These are phyloP conservation scores for Exophiala phaeomuriformis DNA, from an alignment of 2,329 filamentous ascomycete genomes.

Conservation along the genomic window DNA sequence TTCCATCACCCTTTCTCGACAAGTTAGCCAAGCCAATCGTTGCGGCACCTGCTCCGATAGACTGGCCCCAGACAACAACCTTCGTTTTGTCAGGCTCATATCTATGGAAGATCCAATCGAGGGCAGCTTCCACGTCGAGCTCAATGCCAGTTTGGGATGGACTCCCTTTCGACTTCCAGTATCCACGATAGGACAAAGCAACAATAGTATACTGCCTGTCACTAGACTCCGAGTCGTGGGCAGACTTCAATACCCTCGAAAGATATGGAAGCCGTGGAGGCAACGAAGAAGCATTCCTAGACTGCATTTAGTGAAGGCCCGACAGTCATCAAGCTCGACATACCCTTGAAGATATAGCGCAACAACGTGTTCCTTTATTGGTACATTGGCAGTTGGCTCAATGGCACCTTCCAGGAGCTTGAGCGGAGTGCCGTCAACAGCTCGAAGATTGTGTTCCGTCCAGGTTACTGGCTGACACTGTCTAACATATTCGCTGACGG, in stretches of 20 bases:
- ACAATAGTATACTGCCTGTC: constrained; percentile 34
- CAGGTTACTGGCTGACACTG: constrained; percentile 58
- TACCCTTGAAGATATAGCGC: constrained; percentile 47
- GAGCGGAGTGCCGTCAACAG: constrained; percentile 59
- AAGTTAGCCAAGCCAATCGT: constrained; percentile 34
- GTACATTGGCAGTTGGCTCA: no score
- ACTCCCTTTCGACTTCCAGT: constrained; percentile 65
- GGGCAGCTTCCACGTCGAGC: constrained; percentile 57
- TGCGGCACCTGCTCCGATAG: constrained; percentile 65
- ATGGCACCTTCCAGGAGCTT: constrained; percentile 49
- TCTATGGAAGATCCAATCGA: constrained; percentile 53
- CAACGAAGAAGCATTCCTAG: constrained; percentile 40
- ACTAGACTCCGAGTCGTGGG: constrained; percentile 10
- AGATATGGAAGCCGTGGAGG: constrained; percentile 43
- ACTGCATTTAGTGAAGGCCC: neutral
- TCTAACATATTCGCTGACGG: constrained; percentile 55
- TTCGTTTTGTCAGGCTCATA: constrained; percentile 29
- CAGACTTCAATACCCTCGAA: constrained; percentile 37
- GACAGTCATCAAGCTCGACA: constrained; percentile 3
- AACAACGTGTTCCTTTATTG: constrained; percentile 30
- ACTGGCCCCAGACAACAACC: constrained; percentile 68
- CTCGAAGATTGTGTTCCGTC: constrained; percentile 55
- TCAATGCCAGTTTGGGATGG: constrained; percentile 65
- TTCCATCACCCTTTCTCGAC: constrained; percentile 9
- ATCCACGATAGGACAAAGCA: constrained; percentile 58